These are phyloP conservation scores for Protostelium mycophagum DNA, from an alignment of 78 protist genomes.

Conservation along the genomic window DNA sequence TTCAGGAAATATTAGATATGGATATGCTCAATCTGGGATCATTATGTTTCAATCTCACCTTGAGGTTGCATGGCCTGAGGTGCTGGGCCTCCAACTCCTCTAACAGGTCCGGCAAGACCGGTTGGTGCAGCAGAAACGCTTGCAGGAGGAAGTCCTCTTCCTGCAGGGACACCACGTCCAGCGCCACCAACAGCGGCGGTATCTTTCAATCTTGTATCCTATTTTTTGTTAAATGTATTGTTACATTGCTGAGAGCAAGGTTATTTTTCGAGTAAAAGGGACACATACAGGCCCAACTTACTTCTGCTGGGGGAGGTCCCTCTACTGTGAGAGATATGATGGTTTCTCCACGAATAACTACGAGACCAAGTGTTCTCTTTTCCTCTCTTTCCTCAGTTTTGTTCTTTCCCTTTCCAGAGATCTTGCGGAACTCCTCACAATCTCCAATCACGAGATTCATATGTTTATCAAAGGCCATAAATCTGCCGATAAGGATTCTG, in stretches of 20 bases:
- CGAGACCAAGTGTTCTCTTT: constrained; percentile 88
- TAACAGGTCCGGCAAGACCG: constrained; percentile 80
- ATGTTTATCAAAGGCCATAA: constrained; percentile 97
- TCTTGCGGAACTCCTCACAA: constrained; percentile 83
- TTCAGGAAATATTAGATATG: neutral
- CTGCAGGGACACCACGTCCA: constrained; percentile 23
- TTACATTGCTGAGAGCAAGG: neutral
- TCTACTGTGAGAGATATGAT: constrained; percentile 90
- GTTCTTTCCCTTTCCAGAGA: constrained; percentile 61
- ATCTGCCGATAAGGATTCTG: constrained; percentile 87
- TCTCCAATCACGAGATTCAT: constrained; percentile 96
- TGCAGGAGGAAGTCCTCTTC: constrained; percentile 10
- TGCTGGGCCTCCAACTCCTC: constrained; percentile 80
- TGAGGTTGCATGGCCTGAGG: constrained; percentile 70
- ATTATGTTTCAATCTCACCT: too few relatives aligned
- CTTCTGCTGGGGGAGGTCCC: constrained; percentile 87
- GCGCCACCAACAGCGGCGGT: constrained; percentile 74
- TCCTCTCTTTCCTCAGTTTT: constrained; percentile 52
- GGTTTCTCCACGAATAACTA: constrained; percentile 92
- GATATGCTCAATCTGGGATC: neutral
- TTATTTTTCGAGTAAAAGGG: neutral
- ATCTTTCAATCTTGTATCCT: neutral
- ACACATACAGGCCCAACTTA: constrained; percentile 2
- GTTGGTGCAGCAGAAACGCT: constrained; percentile 8
- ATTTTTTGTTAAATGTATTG: neutral